These are phyloP conservation scores for Adansonia gregorii DNA, from an alignment of 441 rosid species.

Conservation along the genomic window DNA sequence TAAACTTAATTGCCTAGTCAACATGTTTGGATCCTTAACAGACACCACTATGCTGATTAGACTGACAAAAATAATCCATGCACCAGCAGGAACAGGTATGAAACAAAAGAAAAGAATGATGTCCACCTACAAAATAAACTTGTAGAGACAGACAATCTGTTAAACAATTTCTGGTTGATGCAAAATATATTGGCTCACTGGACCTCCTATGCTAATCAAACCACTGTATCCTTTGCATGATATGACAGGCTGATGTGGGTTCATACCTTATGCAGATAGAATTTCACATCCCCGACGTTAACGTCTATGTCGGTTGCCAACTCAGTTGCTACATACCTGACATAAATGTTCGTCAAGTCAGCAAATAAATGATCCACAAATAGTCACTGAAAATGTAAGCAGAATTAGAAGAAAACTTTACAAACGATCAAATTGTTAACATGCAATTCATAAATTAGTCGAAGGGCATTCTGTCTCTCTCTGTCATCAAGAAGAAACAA, in stretches of 20 bases:
- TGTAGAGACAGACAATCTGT: slow-evolving; percentile 13
- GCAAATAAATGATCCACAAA: slow-evolving; percentile 7
- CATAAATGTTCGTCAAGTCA: slow-evolving; percentile 23
- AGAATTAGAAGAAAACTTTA: background rate
- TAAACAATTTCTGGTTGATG: background rate
- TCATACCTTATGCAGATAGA: slow-evolving; percentile 70
- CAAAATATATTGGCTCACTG: background rate
- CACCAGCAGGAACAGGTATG: background rate
- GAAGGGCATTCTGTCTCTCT: background rate
- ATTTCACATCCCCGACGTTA: slow-evolving; percentile 56
- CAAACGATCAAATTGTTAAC: background rate
- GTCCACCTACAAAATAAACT: background rate
- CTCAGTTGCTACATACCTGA: slow-evolving; percentile 68
- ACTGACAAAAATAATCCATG: background rate
- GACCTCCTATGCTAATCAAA: slow-evolving; percentile 14
- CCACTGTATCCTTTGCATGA: background rate
- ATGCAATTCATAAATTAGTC: background rate
- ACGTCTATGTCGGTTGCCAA: slow-evolving; percentile 63
- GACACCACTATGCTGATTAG: slow-evolving; percentile 10
- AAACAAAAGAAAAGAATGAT: background rate
- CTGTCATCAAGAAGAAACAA: background rate
- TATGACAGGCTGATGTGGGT: background rate
- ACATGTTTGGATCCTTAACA: slow-evolving; percentile 15
- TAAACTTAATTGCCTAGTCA: slow-evolving; percentile 1
- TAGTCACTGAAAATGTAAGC: slow-evolving; percentile 13